phyloP scores from a whole-genome alignment of 805 yeast species.

The Ogataea ganodermae region DNA sequence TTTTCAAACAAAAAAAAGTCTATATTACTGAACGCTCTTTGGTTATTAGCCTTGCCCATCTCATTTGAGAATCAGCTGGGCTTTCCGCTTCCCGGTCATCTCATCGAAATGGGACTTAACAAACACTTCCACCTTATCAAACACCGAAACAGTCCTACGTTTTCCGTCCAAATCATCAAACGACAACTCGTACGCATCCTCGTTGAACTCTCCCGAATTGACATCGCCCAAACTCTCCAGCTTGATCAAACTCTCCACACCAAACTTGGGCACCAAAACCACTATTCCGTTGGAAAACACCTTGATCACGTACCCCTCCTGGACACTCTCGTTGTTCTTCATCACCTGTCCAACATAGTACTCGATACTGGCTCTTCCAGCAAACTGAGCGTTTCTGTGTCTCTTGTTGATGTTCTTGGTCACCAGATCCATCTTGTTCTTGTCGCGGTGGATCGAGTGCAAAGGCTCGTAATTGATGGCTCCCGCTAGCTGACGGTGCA shows the following conservation, averaged over 20 bases:
- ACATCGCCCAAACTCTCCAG: constrained; percentile 72
- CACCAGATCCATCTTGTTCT: constrained; percentile 83
- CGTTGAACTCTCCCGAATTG: constrained; percentile 66
- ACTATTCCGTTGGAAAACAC: constrained; percentile 95
- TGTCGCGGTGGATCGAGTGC: constrained; percentile 82
- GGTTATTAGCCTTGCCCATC: background rate
- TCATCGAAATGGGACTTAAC: constrained; percentile 84
- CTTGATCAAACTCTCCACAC: constrained; percentile 91
- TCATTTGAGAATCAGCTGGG: constrained; percentile 63
- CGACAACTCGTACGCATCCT: constrained; percentile 69
- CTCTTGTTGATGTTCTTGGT: constrained; percentile 88
- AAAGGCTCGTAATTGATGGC: constrained; percentile 92
- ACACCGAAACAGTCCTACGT: constrained; percentile 53
- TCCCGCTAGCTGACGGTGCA: constrained; percentile 97
- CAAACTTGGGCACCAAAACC: constrained; percentile 91
- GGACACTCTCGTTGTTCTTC: constrained; percentile 76
- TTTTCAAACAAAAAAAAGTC: background rate
- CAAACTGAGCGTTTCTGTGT: constrained; percentile 98
- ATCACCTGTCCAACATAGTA: constrained; percentile 98
- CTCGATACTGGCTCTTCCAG: constrained; percentile 97
- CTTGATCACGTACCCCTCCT: constrained; percentile 89
- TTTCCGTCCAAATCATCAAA: constrained; percentile 48
- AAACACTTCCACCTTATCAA: constrained; percentile 82
- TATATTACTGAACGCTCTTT: no score
- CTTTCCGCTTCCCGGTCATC: constrained; percentile 88